Percentiles rank a stretch among this genome's conserved stretches.
phyloP scores from a whole-genome alignment of 495 filamentous ascomycete genomes.

The Baudoinia panamericana region DNA sequence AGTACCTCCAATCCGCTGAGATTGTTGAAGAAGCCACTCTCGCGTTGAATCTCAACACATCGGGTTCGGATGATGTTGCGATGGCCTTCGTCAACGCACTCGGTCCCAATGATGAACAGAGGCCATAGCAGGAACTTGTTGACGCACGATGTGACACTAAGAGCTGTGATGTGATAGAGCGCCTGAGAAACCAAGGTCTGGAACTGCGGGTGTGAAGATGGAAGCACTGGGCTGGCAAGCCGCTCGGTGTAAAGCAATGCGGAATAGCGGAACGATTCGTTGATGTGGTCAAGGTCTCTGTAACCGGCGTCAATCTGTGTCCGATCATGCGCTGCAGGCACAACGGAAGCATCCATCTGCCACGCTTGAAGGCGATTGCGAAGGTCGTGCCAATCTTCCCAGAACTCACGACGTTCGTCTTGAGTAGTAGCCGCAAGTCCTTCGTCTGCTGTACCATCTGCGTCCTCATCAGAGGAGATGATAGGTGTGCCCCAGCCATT shows the following conservation, averaged over 20 bases:
- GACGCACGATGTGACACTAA: slow-evolving; percentile 48
- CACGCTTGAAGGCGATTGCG: slow-evolving; percentile 66
- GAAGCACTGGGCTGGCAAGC: slow-evolving; percentile 61
- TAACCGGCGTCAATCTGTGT: slow-evolving; percentile 14
- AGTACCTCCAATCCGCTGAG: slow-evolving; percentile 71
- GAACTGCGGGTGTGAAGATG: slow-evolving; percentile 65
- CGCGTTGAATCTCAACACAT: slow-evolving; percentile 72
- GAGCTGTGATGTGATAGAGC: slow-evolving; percentile 64
- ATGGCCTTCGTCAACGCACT: slow-evolving; percentile 74
- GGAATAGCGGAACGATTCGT: slow-evolving; percentile 78
- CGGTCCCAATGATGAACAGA: slow-evolving; percentile 78
- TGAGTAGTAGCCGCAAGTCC: slow-evolving; percentile 29
- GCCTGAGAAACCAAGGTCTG: slow-evolving; percentile 70
- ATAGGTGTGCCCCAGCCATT: slow-evolving; percentile 42
- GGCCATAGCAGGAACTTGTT: slow-evolving; percentile 94
- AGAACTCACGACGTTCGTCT: slow-evolving; percentile 53
- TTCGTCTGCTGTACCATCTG: slow-evolving; percentile 34
- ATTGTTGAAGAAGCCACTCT: slow-evolving; percentile 88
- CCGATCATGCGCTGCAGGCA: slow-evolving; percentile 31
- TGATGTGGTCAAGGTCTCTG: slow-evolving; percentile 51
- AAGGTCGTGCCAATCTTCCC: slow-evolving; percentile 74
- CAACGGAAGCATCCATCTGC: slow-evolving; percentile 49
- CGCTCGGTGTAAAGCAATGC: slow-evolving; percentile 86
- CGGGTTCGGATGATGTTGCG: slow-evolving; percentile 62
- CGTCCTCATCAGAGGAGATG: slow-evolving; percentile 14